Percentiles rank a stretch among this genome's conserved stretches.
Evolutionary conservation across 495 filamentous ascomycete genomes (phyloP).

Genomic region (Penicillium lividum): DNA sequence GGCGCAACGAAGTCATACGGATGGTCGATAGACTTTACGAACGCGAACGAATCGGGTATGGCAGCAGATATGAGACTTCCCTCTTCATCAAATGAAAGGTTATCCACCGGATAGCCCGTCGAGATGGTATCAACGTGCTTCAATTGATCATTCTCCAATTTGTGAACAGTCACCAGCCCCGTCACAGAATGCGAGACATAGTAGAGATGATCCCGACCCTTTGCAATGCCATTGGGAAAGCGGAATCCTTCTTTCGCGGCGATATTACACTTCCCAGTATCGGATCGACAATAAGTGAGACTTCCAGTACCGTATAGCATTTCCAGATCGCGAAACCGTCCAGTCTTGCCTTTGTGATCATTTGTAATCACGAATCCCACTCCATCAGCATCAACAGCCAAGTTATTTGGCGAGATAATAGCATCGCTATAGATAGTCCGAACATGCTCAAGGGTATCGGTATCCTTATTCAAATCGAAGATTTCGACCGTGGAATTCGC

Average conservation of each 20-base stretch:
- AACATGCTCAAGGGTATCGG: constrained; percentile 27
- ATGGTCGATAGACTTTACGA: constrained; percentile 12
- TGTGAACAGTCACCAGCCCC: constrained; percentile 29
- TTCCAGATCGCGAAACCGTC: constrained; percentile 21
- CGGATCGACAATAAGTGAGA: constrained; percentile 20
- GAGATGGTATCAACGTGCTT: constrained; percentile 30
- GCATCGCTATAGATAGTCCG: constrained; percentile 29
- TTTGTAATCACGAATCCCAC: constrained; percentile 34
- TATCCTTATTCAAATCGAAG: constrained; percentile 20
- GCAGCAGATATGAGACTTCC: constrained; percentile 38
- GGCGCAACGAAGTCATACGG: constrained; percentile 18
- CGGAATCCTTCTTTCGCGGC: constrained; percentile 20
- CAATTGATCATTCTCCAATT: constrained; percentile 16
- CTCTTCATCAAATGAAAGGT: constrained; percentile 38
- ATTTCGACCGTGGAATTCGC: constrained; percentile 44
- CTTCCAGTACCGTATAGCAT: constrained; percentile 18
- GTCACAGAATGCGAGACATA: constrained; percentile 32
- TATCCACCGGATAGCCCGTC: constrained; percentile 34
- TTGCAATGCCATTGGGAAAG: constrained; percentile 36
- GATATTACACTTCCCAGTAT: constrained; percentile 30
- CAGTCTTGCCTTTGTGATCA: constrained; percentile 34
- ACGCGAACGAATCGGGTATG: constrained; percentile 22
- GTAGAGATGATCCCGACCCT: constrained; percentile 28
- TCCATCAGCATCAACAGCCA: constrained; percentile 32
- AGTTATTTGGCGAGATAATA: constrained; percentile 36